Base-by-base conservation (phyloP, 2,329 filamentous ascomycete species). In the Scedosporium aurantiacum region DNA sequence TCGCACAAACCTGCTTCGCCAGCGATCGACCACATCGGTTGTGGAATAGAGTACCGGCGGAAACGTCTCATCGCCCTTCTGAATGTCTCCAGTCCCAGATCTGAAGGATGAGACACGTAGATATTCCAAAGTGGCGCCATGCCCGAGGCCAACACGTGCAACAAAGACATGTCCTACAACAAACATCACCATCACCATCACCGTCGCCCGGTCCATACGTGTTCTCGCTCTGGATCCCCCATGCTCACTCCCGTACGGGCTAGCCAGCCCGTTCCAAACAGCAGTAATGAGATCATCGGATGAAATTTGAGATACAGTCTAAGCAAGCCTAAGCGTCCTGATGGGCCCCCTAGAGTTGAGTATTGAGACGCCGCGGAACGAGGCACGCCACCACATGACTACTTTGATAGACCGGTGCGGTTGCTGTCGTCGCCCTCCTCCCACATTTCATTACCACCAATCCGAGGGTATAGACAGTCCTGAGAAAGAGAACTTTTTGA, bases 161-260 rank as follows among this genome's bases (percentile, higher is more conserved):
- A 23, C 18, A 18, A 2, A 37, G 5, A 43, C 27, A 8, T 56
- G 40, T 45, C 54, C 45, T 40, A 61, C 43, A 37, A 28, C 58
- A 43, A 41, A 64, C 54, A 63, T 61, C 63, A 62, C 21, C 47
- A 45, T 55, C 58, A 57, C 55, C 63, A 63, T 59, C 63, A 62
- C 61, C 57, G 62, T 62, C 58, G 60, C 54, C 54, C 54, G 21
- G 23, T n/a, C 25, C 54, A 37, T 37, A 37, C 32, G 32, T 37
- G 10, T 37, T 37, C 32, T 37, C 32, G 32, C 32, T 37, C 32
- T 37, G 32, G 23, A 37, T n/a, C n/a, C 54, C 25, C 12, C 54
- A 10, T 28, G 54, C n/a, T 37, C 28, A 56, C 54, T 21, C 54
- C 23, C n/a, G 6, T 21, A 47, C n/a, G 18, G 43, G 43, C 43